Conservation (phyloP, 2,329 filamentous ascomycete species). For the Lizonia empirigonia region DNA sequence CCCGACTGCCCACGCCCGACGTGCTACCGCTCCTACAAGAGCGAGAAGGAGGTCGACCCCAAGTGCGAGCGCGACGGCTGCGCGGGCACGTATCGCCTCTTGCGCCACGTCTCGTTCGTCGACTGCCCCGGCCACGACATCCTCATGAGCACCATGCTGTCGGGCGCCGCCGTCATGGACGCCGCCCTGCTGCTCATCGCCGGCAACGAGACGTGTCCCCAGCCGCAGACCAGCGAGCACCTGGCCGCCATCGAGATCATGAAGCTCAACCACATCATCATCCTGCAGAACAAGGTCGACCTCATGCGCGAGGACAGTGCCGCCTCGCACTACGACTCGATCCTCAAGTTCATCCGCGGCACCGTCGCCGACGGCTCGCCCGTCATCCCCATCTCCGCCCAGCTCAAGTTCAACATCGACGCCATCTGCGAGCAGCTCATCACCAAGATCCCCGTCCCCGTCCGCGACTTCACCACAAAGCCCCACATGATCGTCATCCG, state of each 20-base stretch:
- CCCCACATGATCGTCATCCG: slow-evolving; percentile 99
- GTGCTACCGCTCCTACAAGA: slow-evolving; percentile 97
- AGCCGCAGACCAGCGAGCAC: slow-evolving; percentile 98
- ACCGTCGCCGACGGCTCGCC: slow-evolving; percentile 94
- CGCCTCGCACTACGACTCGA: slow-evolving; percentile 92
- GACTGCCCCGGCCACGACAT: slow-evolving; percentile 99
- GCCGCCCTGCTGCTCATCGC: slow-evolving; percentile 94
- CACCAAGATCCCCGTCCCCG: slow-evolving; percentile 89
- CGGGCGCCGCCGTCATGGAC: slow-evolving; percentile 99
- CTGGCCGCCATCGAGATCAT: slow-evolving; percentile 99
- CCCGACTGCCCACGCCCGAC: slow-evolving; percentile 86
- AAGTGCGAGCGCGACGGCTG: slow-evolving; percentile 95
- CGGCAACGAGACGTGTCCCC: slow-evolving; percentile 97
- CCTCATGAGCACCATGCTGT: slow-evolving; percentile 99
- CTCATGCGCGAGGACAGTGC: slow-evolving; percentile 96
- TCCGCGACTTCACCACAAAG: slow-evolving; percentile 86
- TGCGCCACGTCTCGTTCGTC: slow-evolving; percentile 76
- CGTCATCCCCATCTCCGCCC: slow-evolving; percentile 94
- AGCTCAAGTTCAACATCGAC: slow-evolving; percentile 99
- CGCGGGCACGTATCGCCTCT: slow-evolving; percentile 80
- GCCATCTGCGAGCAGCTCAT: slow-evolving; percentile 96
- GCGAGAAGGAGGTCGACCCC: slow-evolving; percentile 97
- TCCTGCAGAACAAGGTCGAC: slow-evolving; percentile 99
- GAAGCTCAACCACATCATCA: slow-evolving; percentile 99
- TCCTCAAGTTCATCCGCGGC: slow-evolving; percentile 96